A percentile compares a stretch with the other conserved stretches of the same genome.
These are phyloP conservation scores for Schizopora paradoxa DNA, from an alignment of 1,284 basidiomycete species.

Conservation along the genomic window DNA sequence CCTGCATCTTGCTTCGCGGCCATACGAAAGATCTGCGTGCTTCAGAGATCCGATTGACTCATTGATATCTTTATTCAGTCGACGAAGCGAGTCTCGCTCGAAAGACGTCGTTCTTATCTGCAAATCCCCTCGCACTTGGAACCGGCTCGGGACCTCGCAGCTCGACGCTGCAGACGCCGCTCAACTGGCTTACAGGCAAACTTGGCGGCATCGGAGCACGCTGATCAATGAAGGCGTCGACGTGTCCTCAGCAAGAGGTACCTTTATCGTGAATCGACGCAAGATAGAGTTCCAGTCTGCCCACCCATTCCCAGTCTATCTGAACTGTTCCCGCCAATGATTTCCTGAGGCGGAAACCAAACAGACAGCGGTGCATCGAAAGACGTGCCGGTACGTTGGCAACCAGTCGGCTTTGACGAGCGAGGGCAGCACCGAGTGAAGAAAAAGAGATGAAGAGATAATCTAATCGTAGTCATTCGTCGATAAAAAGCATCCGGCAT, in stretches of 20 bases:
- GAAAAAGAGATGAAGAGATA: too few relatives aligned
- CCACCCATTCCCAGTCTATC: too few relatives aligned
- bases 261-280: constrained; percentile 3
- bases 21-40: not conserved
- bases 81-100: constrained; percentile 62
- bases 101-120: constrained; percentile 68
- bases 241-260: not conserved
- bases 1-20: constrained; percentile 1
- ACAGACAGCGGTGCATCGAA: too few relatives aligned
- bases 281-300: too few relatives aligned
- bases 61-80: constrained; percentile 38
- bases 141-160: constrained; percentile 50
- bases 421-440: too few relatives aligned
- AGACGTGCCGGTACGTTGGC: too few relatives aligned
- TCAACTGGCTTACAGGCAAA: constrained; percentile 74
- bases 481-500: too few relatives aligned
- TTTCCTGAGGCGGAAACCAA: too few relatives aligned
- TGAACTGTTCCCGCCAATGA: too few relatives aligned
- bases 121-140: constrained; percentile 72
- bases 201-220: constrained; percentile 57
- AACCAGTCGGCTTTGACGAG: too few relatives aligned
- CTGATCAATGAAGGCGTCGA: constrained; percentile 4
- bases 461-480: too few relatives aligned
- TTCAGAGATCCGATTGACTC: constrained; percentile 5
- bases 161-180: constrained; percentile 59